Percentiles rank a stretch among this genome's conserved stretches.
These are phyloP conservation scores for Eucalyptus decipiens DNA, from an alignment of 345 rosid genomes.

Conservation along the genomic window DNA sequence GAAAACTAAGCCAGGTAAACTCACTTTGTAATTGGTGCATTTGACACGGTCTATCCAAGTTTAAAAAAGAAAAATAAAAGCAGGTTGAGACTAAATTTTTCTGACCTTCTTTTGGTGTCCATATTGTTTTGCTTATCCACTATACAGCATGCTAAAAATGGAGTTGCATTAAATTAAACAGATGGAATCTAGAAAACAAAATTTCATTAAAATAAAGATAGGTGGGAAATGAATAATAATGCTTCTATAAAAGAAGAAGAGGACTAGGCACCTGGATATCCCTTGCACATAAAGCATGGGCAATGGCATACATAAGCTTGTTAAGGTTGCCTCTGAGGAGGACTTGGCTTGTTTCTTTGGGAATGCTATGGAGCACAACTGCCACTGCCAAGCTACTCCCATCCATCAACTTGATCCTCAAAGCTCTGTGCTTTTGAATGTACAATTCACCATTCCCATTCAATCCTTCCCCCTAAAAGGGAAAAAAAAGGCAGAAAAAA, in stretches of 20 bases:
- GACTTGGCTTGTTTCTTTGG: not conserved
- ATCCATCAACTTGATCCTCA: slow-evolving; percentile 37
- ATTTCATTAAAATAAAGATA: not conserved
- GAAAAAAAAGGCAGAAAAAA: not conserved
- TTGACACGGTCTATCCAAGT: not conserved
- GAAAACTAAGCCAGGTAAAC: not conserved
- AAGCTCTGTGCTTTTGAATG: slow-evolving; percentile 16
- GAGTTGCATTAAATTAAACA: not conserved
- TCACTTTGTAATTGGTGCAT: not conserved
- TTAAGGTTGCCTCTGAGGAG: not conserved
- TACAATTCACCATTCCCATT: slow-evolving; percentile 35
- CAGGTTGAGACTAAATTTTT: not conserved
- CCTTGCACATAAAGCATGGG: slow-evolving; percentile 7
- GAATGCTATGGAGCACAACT: not conserved
- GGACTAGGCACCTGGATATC: slow-evolving; percentile 20
- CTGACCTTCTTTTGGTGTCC: not conserved
- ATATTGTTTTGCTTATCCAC: not conserved
- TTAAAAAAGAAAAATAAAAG: no score
- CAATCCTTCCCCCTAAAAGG: slow-evolving; percentile 28
- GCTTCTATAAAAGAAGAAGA: not conserved
- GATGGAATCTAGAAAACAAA: not conserved
- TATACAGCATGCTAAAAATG: not conserved
- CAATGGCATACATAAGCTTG: not conserved
- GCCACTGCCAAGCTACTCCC: slow-evolving; percentile 27
- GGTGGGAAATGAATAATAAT: not conserved